Evolutionary conservation across 768 basidiomycete genomes (phyloP).

Genomic region (Lyophyllum shimeji): DNA sequence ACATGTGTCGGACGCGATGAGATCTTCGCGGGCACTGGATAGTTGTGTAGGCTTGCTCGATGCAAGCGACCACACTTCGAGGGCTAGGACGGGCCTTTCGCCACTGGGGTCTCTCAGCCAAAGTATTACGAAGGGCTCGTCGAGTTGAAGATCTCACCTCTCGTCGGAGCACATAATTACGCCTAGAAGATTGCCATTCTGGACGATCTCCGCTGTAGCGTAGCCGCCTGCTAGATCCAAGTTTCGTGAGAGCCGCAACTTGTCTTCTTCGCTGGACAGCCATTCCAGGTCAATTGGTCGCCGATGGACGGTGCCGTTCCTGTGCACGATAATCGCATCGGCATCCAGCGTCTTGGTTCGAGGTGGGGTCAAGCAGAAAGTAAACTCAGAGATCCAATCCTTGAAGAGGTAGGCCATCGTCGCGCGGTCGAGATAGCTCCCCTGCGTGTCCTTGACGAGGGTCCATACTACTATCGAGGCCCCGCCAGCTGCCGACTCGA

Average conservation of each 20-base stretch:
- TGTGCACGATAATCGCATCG: background rate
- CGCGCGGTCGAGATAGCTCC: background rate
- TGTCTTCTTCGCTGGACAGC: background rate
- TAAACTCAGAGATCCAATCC: background rate
- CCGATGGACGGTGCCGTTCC: background rate
- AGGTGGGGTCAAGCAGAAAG: conserved; percentile 1
- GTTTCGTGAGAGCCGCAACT: no score
- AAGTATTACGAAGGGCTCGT: background rate
- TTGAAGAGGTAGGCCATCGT: conserved; percentile 2
- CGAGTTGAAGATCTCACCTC: background rate
- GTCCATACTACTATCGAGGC: conserved; percentile 4
- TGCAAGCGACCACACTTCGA: background rate
- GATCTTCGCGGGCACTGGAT: background rate
- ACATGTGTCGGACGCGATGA: background rate
- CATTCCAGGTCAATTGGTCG: background rate
- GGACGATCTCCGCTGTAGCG: background rate
- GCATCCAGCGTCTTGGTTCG: background rate
- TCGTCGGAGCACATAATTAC: background rate
- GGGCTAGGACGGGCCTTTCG: background rate
- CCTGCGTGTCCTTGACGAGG: background rate
- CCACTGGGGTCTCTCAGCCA: background rate
- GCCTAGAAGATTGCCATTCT: background rate
- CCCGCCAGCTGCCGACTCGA: background rate
- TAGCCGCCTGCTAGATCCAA: background rate
- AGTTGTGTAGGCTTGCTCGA: background rate